A percentile compares a stretch with the other conserved stretches of the same genome.
Evolutionary conservation across 768 basidiomycete species (phyloP).

Genomic region (Tulasnella sp.): DNA sequence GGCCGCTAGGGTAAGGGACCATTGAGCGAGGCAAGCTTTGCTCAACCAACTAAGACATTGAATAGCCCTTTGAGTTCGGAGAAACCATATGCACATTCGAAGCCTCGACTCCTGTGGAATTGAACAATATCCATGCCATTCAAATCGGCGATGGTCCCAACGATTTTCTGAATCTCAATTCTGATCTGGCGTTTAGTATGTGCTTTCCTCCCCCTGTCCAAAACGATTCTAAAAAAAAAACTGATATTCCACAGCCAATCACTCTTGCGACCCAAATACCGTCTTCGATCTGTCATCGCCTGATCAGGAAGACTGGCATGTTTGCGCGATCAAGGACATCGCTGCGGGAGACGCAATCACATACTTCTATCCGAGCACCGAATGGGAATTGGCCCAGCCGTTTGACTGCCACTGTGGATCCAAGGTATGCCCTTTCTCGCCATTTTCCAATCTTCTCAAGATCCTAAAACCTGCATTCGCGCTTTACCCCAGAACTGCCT

Average conservation of each 20-base stretch:
- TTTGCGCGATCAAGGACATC: conserved; percentile 37
- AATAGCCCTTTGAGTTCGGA: conserved; percentile 34
- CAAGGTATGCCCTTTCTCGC: conserved; percentile 26
- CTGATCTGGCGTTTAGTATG: conserved; percentile 47
- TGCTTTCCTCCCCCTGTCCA: neutral
- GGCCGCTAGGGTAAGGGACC: conserved; percentile 27
- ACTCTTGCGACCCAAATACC: conserved; percentile 52
- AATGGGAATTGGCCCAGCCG: conserved; percentile 58
- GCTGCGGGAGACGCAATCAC: conserved; percentile 35
- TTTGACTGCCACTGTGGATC: conserved; percentile 46
- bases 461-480: neutral
- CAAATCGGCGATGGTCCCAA: conserved; percentile 39
- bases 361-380: conserved; percentile 58
- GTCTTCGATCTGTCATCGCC: conserved; percentile 41
- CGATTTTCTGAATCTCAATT: conserved; percentile 48
- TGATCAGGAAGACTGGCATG: conserved; percentile 38
- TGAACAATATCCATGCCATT: conserved; percentile 41
- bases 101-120: conserved; percentile 25
- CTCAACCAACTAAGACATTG: too few species aligned
- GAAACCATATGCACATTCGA: conserved; percentile 30
- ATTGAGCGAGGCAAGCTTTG: too few species aligned
- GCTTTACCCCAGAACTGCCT: conserved; percentile 34
- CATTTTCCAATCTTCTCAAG: neutral
- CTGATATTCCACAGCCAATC: conserved; percentile 37
- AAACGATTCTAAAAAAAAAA: neutral